Evolutionary conservation across 2,329 filamentous ascomycete genomes (phyloP), one percentile per base, ranked within the genome.

Genomic region (Rugonectria rugulosa): DNA sequence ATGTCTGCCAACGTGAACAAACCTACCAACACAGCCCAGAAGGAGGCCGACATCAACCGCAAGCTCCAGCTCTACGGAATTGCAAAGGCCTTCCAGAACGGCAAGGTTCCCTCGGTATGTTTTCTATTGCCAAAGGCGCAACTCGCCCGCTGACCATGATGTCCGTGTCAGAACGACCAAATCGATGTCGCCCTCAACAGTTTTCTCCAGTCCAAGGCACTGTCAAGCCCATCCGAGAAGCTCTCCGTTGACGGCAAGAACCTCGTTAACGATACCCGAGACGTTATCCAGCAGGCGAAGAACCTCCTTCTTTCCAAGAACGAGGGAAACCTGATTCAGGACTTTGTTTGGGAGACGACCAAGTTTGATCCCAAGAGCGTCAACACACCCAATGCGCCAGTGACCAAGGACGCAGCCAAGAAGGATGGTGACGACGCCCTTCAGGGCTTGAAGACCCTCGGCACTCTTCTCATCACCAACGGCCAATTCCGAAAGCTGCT

Each of bases 61-160:
- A 99, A 99, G 81, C 87, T 99, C 46, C 93, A 97, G 77, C 77
- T 98, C 31, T 99, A 96, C 70, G 95, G 94, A 70, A 97, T 98
- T 75, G 85, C 88, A 76, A 77, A 73, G 81, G 94, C 92, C 47
- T 97, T 98, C 75, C 82, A 90, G 71, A 85, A 87, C 66, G 93
- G 93, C 79, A 98, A 97, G 75, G 88, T 93, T 40, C 94, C 94
- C 60, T 96, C 93, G 68, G 87, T 93, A 84, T 72, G 87, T 79
- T 44, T 27, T 9, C n/a, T 6, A 15, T 6, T 34, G 4, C 9
- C n/a, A 11, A 26, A 1, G n/a, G 7, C 4, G n/a, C 9, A 5
- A 15, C 15, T 7, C 6, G 10, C 11, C 29, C 48, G 1, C 59
- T 65, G 38, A 63, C 45, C 17, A 55, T 44, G 5, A 17, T 10